These are phyloP conservation scores for Pulveroboletus sp. DNA, from an alignment of 768 basidiomycete genomes.

Conservation along the genomic window DNA sequence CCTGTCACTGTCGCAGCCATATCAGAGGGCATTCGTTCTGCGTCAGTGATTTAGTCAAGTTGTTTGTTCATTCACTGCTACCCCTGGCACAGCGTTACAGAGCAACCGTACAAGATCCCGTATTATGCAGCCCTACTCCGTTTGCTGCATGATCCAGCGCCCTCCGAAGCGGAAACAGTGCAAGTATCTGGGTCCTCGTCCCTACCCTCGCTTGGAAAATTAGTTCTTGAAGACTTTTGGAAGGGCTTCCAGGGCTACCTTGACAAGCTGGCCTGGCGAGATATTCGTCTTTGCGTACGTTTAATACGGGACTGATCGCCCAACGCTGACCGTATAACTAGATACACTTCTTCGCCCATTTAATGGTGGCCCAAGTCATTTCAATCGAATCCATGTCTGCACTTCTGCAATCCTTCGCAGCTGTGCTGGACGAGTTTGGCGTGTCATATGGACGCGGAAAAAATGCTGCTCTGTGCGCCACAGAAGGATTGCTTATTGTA, in stretches of 20 bases:
- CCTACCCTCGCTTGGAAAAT: conserved; percentile 51
- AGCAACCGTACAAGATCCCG: conserved; percentile 92
- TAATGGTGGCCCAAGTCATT: conserved; percentile 72
- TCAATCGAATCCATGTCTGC: conserved; percentile 74
- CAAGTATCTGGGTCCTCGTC: conserved; percentile 29
- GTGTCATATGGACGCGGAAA: conserved; percentile 83
- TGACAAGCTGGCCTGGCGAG: conserved; percentile 88
- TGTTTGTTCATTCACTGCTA: conserved; percentile 2
- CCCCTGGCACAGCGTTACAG: conserved; percentile 56
- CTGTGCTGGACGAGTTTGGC: conserved; percentile 86
- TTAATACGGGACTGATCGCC: neutral
- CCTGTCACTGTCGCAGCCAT: conserved; percentile 58
- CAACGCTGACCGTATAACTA: conserved; percentile 29
- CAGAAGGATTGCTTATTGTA: conserved; percentile 75
- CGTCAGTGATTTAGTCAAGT: conserved; percentile 35
- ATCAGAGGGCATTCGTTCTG: conserved; percentile 71
- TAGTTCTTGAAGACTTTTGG: conserved; percentile 84
- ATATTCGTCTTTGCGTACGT: conserved; percentile 80
- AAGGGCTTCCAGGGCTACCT: conserved; percentile 86
- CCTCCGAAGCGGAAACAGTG: conserved; percentile 31
- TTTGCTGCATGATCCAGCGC: conserved; percentile 49
- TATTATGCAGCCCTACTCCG: conserved; percentile 81
- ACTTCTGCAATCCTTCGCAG: conserved; percentile 77
- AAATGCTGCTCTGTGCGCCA: conserved; percentile 74
- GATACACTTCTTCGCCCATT: conserved; percentile 92